A percentile compares a stretch with the other conserved stretches of the same genome.
Conservation (phyloP, 768 basidiomycete species). For the Trametes cingulata region DNA sequence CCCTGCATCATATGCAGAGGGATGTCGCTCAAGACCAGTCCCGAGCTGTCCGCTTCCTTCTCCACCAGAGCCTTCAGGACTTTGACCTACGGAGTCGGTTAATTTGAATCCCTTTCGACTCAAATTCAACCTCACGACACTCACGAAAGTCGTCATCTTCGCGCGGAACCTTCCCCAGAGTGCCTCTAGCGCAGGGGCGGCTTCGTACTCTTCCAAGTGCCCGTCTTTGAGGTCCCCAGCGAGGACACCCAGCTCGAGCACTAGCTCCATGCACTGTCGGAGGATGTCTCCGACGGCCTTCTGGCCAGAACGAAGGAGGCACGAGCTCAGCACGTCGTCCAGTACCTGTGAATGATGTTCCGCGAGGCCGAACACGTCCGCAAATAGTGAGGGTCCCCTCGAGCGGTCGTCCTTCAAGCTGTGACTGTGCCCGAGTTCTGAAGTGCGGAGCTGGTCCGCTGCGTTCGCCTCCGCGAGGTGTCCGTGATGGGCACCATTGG, state of each 20-base stretch:
- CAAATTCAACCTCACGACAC: conserved; percentile 29
- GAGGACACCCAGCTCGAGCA: conserved; percentile 67
- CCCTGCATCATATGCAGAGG: conserved; percentile 34
- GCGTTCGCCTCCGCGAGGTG: not conserved
- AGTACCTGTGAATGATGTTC: conserved; percentile 66
- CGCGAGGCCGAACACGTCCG: conserved; percentile 76
- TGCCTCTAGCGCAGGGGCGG: conserved; percentile 55
- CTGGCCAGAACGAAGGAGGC: conserved; percentile 70
- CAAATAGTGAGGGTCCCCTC: conserved; percentile 37
- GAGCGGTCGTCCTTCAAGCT: too few species aligned
- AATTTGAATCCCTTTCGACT: not conserved
- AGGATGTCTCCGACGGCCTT: conserved; percentile 64
- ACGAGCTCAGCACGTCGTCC: conserved; percentile 76
- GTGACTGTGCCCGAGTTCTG: not conserved
- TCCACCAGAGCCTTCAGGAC: conserved; percentile 58
- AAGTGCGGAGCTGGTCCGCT: not conserved
- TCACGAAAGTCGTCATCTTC: conserved; percentile 60
- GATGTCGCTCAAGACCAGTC: conserved; percentile 27
- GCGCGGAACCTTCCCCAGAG: conserved; percentile 53
- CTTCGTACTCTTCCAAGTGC: conserved; percentile 62
- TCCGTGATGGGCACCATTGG: too few species aligned
- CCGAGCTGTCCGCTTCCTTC: conserved; percentile 36
- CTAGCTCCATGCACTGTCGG: conserved; percentile 58
- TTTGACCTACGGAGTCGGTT: conserved; percentile 57
- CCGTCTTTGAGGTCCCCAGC: conserved; percentile 59